Conservation (phyloP, 2,329 filamentous ascomycete species). For the Plectosphaerella sp. region DNA sequence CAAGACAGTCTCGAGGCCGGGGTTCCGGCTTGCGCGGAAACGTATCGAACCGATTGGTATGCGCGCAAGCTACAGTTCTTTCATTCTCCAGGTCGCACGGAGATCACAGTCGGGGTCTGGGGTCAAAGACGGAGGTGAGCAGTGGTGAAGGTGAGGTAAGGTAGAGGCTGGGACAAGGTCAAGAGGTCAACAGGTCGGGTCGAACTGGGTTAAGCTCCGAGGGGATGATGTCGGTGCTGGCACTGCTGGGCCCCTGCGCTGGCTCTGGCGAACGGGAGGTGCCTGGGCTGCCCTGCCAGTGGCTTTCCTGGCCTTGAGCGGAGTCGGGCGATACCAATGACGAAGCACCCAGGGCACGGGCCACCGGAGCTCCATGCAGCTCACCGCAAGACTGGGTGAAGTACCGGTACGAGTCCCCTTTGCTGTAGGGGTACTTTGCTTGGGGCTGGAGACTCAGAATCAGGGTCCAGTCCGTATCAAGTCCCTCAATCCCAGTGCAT, state of each 20-base stretch:
- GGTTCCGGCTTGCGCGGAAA: background rate
- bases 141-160: background rate
- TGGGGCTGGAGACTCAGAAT: no score
- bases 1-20: background rate
- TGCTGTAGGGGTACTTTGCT: no score
- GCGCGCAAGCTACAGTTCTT: background rate
- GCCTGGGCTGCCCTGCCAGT: background rate
- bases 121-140: background rate
- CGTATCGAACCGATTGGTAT: background rate
- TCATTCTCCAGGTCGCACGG: background rate
- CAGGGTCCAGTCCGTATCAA: no score
- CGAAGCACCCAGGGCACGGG: conserved; percentile 1
- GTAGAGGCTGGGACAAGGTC: background rate
- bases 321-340: background rate
- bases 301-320: background rate
- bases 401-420: no score
- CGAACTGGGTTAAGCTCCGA: conserved; percentile 3
- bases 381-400: no score
- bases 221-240: conserved; percentile 1
- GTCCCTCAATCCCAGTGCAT: no score
- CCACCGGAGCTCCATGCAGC: background rate
- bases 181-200: background rate
- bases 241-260: background rate
- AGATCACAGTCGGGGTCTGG: background rate
- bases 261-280: background rate